Evolutionary conservation across 257 asterid species (phyloP), one percentile per base, ranked within the genome.

Genomic region (Solanum gracilifrons): DNA sequence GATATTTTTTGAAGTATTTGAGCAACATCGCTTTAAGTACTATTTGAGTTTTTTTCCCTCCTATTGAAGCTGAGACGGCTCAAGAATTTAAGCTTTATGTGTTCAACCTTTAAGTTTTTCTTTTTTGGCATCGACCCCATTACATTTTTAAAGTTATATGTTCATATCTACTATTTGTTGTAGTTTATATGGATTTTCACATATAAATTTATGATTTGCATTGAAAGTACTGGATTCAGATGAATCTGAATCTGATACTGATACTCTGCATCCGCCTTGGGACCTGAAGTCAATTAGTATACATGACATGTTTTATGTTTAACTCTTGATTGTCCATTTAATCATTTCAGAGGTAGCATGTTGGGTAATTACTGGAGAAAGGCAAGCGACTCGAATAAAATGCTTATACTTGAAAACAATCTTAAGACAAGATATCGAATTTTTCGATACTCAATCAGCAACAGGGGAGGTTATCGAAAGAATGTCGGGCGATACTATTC

Each of bases 331-430:
- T 71, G 55, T 82, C 51, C 20, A 39, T 25, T 23, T 16, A 41
- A 43, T 9, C 79, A 62, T 83, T 62, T 33, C 92, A 94, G 97
- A 94, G 92, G 89, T 89, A 84, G 58, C 89, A 21, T 94, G 97
- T 68, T 93, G 97, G 97, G 90, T n/a, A 91, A 88, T 92, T 33
- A 69, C 93, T 1, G 97, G 95, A 29, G 95, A 94, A 80, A 89
- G 95, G 43, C 95, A 93, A 69, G 92, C 94, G 7, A 64, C 88
- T 41, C 95, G 95, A 37, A 91, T 94, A 87, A 87, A 93, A 69
- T 90, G 88, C 55, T 77, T 94, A 84, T 94, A 94, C 91, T 77
- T 94, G 76, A 92, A 90, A 86, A 89, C 95, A 55, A n/a, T 94
- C 58, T 41, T 94, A 21, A 90, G 94, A 60, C 94, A 94, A 88